Base-by-base conservation (phyloP, 1,139 yeast genomes). In the Yamadazyma siamensis region DNA sequence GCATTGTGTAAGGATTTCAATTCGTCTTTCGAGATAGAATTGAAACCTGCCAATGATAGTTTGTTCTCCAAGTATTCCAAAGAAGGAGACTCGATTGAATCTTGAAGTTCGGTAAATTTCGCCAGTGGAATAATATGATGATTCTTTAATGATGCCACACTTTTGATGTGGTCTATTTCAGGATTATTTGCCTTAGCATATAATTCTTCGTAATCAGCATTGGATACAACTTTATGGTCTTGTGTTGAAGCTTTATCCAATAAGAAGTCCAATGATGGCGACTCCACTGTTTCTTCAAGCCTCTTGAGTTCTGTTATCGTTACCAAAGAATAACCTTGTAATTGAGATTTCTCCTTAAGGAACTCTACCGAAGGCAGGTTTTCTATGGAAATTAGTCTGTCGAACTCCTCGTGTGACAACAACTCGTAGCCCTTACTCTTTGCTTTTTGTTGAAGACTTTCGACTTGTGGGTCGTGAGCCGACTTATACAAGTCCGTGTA, bases 381-480 rank as follows among this genome's bases (percentile, higher is more conserved):
- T 7, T 41, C 38, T 13, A 35, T 13, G 7, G 39, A 37, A 3
- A 36, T 26, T 21, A 55, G 41, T 5, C 38, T 29, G 5, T 32
- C 15, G 4, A 36, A 31, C 10, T 49, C 48, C 2, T 33, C 23
- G 2, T 27, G 9, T 6, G 18, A 15, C 8, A 48, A 14, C 6
- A 46, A 12, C 6, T 26, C 28, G 26, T 35, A 35, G 6, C 46
- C 49, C 32, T 34, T 36, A 7, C 56, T 54, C 4, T 44, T 38
- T 5, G 41, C 40, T 27, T 47, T 39, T 2, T 35, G 32, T 4
- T 43, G 43, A 13, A 62, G 45, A 11, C 57, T 49, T 4, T 52
- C 55, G n/a, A 54, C 25, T 3, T 50, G 33, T n/a, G 67, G 62
- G 21, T 62, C 65, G 35, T 61, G 49, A 0, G 71, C 69, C 10